Conservation (phyloP, 345 rosid genomes). For the Citrus maxima region DNA sequence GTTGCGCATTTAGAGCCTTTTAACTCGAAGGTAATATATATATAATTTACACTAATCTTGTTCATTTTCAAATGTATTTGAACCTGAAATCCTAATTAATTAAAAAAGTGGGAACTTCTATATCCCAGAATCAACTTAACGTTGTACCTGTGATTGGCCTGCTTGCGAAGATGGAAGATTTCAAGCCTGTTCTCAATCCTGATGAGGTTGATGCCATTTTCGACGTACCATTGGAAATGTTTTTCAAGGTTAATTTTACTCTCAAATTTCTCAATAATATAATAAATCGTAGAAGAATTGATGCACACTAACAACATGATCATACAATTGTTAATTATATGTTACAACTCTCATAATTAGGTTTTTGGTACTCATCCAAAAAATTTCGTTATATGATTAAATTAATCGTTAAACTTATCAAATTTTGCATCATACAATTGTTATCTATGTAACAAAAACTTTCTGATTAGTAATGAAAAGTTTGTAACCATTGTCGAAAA, state of each 20-base stretch:
- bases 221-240: slow-evolving; percentile 41
- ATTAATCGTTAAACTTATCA: too few relatives aligned
- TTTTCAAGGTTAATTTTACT: slow-evolving; percentile 30
- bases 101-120: neutral
- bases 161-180: slow-evolving; percentile 23
- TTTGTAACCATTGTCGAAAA: too few relatives aligned
- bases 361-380: too few relatives aligned
- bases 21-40: slow-evolving; percentile 23
- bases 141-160: slow-evolving; percentile 41
- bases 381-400: too few relatives aligned
- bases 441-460: too few relatives aligned
- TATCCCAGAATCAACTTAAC: slow-evolving; percentile 29
- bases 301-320: too few relatives aligned
- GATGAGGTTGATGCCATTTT: slow-evolving; percentile 42
- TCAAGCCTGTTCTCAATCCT: slow-evolving; percentile 25
- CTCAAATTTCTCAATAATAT: neutral
- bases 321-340: too few relatives aligned
- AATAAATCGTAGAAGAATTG: too few relatives aligned
- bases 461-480: too few relatives aligned
- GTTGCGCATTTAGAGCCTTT: slow-evolving; percentile 31
- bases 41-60: neutral
- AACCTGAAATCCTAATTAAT: neutral
- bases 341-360: too few relatives aligned
- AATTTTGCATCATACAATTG: too few relatives aligned
- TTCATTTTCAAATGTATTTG: neutral